A percentile compares a stretch with the other conserved stretches of the same genome.
Conservation (phyloP, 2,329 filamentous ascomycete species). For the Metarhizium rileyi region DNA sequence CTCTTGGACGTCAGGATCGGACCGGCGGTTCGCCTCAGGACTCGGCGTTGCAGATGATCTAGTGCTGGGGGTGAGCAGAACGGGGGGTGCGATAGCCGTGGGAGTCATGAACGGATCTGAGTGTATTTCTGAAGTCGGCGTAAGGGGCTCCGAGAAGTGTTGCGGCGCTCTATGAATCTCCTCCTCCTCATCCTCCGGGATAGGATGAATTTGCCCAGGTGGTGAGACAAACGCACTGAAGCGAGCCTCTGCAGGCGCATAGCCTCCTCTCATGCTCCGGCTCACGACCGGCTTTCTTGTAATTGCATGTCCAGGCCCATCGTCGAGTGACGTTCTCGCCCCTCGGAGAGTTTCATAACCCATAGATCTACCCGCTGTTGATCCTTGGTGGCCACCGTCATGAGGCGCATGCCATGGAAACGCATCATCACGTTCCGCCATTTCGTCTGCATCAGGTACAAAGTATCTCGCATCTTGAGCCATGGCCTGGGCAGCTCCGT, state of each 20-base stretch:
- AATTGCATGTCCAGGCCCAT: slow-evolving; percentile 25
- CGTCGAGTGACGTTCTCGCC: slow-evolving; percentile 2
- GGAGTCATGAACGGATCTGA: slow-evolving; percentile 45
- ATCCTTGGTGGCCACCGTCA: neutral
- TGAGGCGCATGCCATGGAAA: neutral
- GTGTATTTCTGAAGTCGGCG: slow-evolving; percentile 26
- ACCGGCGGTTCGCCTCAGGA: slow-evolving; percentile 25
- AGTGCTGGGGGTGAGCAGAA: slow-evolving; percentile 17
- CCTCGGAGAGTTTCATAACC: slow-evolving; percentile 42
- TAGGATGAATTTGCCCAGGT: slow-evolving; percentile 43
- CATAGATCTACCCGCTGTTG: slow-evolving; percentile 28
- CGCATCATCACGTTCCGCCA: slow-evolving; percentile 29
- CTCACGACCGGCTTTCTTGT: slow-evolving; percentile 23
- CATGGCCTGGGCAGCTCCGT: slow-evolving; percentile 38
- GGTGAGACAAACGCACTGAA: slow-evolving; percentile 18
- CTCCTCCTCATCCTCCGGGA: slow-evolving; percentile 50
- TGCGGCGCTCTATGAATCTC: slow-evolving; percentile 19
- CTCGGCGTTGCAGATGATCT: slow-evolving; percentile 29
- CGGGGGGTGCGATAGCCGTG: slow-evolving; percentile 11
- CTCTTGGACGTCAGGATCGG: slow-evolving; percentile 45
- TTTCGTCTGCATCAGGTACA: slow-evolving; percentile 33
- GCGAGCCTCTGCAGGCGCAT: slow-evolving; percentile 21
- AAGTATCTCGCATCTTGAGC: slow-evolving; percentile 40
- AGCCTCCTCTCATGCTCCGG: slow-evolving; percentile 20
- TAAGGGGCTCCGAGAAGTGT: slow-evolving; percentile 10